Evolutionary conservation across 768 basidiomycete species (phyloP), one percentile per base, ranked within the genome.

Genomic region (Podaxis sp.): DNA sequence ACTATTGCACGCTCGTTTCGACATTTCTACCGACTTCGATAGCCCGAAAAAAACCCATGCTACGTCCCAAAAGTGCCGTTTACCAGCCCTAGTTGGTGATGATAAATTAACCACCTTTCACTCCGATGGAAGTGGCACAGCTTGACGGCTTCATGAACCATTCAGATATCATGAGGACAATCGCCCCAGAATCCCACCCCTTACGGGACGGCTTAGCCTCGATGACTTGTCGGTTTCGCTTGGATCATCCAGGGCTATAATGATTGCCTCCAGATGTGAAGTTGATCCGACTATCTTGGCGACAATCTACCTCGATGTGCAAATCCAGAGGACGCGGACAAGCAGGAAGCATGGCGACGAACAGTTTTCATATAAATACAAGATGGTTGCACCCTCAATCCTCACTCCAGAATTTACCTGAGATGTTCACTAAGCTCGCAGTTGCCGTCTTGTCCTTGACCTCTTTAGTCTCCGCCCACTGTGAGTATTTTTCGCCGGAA

Each of bases 391-490:
- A 38, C 18, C 16, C 13, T 13, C 35, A 37, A 14, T 47, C 13
- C 11, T 25, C 18, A 37, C 27, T 21, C 54, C 42, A 44, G 42
- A 18, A 37, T 28, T 18, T 57, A 14, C 54, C 13, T 27, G 18
- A 68, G 58, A 70, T 72, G 69, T 61, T 72, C 48, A 55, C 50
- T 57, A 68, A 69, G 38, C 35, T 67, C 18, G 54, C 67, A 9
- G 36, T 65, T 46, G 60, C 69, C 27, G 35, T 68, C 4, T 60
- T 69, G 36, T 70, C 69, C 4, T 55, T 70, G 50, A 65, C 65
- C 25, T 61, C 63, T 27, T 51, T 67, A 21, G 69, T 64, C 27
- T 64, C 67, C 28, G 57, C 67, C 27, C 72, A 71, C 63, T 73
- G 71, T 70, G 28, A 38, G 71, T 65, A 4, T 54, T 52, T 35